Evolutionary conservation across 1,284 basidiomycete genomes (phyloP).

Genomic region (Puccinia polysora): DNA sequence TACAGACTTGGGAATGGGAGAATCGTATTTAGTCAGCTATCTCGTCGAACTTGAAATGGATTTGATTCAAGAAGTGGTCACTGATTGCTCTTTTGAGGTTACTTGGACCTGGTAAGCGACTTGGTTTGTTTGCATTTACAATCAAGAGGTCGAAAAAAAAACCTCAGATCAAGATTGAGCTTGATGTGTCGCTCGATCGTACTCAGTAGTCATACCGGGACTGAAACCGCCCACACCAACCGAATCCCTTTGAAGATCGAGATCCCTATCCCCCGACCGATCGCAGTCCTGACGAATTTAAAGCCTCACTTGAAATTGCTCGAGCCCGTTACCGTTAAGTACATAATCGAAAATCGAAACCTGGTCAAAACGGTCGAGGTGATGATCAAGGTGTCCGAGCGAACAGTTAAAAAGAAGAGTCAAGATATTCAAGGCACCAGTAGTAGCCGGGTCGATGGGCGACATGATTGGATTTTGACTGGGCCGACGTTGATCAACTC

Average conservation of each 20-base stretch:
- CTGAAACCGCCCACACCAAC: not conserved
- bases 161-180: not conserved
- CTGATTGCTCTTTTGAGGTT: constrained; percentile 15
- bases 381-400: not conserved
- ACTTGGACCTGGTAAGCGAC: constrained; percentile 28
- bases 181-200: not conserved
- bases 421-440: too few relatives aligned
- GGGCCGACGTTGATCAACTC: constrained; percentile 11
- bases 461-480: constrained; percentile 5
- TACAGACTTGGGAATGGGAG: constrained; percentile 4
- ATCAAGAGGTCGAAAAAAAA: not conserved
- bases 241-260: not conserved
- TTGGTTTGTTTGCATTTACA: not conserved
- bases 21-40: constrained; percentile 26
- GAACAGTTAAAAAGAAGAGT: constrained; percentile 3
- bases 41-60: constrained; percentile 16
- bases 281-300: constrained; percentile 6
- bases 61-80: not conserved
- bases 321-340: not conserved
- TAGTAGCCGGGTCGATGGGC: too few relatives aligned
- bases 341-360: constrained; percentile 16
- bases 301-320: constrained; percentile 6
- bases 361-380: constrained; percentile 1
- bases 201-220: not conserved
- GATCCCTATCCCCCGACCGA: not conserved